Evolutionary conservation across 352 stramenopile genomes (phyloP).

Genomic region (Pilasporangium apinafurcum): DNA sequence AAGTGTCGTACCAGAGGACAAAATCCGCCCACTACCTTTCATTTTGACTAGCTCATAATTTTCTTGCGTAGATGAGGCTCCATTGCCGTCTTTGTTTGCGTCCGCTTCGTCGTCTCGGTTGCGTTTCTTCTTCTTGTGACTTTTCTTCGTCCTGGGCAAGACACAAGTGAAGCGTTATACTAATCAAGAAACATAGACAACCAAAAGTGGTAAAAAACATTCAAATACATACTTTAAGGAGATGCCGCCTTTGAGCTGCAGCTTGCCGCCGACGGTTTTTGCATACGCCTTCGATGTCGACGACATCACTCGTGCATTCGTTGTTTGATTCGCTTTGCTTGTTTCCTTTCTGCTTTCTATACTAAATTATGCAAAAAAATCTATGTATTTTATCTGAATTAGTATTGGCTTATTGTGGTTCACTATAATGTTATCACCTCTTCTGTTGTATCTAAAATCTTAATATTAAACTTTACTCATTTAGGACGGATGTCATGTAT

Average conservation of each 20-base stretch:
- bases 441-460: no score
- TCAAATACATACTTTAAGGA: slow-evolving; percentile 58
- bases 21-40: slow-evolving; percentile 72
- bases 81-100: slow-evolving; percentile 7
- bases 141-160: slow-evolving; percentile 30
- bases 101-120: slow-evolving; percentile 29
- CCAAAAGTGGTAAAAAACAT: neutral
- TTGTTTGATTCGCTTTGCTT: no score
- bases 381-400: no score
- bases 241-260: slow-evolving; percentile 80
- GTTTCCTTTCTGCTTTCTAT: no score
- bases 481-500: no score
- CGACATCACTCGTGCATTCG: no score
- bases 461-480: no score
- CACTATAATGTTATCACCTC: no score
- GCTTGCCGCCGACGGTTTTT: slow-evolving; percentile 72
- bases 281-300: slow-evolving; percentile 38
- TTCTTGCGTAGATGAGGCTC: slow-evolving; percentile 27
- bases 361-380: no score
- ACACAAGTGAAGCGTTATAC: no score
- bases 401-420: no score
- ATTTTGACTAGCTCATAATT: slow-evolving; percentile 73
- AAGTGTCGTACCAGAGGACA: slow-evolving; percentile 84
- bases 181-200: slow-evolving; percentile 3
- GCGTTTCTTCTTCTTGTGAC: slow-evolving; percentile 36